phyloP scores from a whole-genome alignment of 2,329 filamentous ascomycete species.

The Fusarium liriodendri region DNA sequence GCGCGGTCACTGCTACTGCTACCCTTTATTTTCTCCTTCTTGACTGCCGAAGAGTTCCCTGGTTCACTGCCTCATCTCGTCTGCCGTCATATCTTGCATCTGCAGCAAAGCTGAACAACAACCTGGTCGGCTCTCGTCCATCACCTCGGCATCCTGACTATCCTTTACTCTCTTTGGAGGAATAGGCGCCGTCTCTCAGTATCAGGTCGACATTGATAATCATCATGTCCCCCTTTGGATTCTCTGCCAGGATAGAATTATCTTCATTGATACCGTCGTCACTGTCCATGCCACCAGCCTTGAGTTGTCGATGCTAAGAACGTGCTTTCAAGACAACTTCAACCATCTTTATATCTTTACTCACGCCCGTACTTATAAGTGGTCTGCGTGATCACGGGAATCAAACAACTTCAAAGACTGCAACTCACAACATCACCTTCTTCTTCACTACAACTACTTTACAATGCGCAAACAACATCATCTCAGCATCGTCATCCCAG shows the following conservation, averaged over 20 bases:
- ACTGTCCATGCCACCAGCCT: constrained; percentile 10
- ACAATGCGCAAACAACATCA: constrained; percentile 47
- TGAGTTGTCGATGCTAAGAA: constrained; percentile 4
- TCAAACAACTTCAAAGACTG: not conserved
- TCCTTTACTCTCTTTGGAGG: not conserved
- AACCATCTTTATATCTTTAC: not conserved
- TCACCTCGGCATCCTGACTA: not conserved
- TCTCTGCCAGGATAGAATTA: constrained; percentile 25
- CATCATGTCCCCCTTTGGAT: constrained; percentile 37
- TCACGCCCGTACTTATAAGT: not conserved
- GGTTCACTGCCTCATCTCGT: constrained; percentile 11
- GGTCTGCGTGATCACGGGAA: not conserved
- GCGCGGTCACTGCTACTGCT: constrained; percentile 11
- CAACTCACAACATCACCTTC: not conserved
- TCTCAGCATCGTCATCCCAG: constrained; percentile 54
- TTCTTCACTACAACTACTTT: not conserved
- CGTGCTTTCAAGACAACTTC: constrained; percentile 7
- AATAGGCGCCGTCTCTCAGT: not conserved
- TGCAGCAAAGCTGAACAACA: not conserved
- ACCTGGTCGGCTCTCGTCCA: not conserved
- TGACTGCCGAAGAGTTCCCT: not conserved
- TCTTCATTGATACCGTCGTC: constrained; percentile 13
- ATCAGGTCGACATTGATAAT: constrained; percentile 23
- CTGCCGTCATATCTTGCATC: constrained; percentile 9
- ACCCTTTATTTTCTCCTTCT: constrained; percentile 12